Conservation (phyloP, 176 grass and related monocot genomes). For the Panicum miliaceum region DNA sequence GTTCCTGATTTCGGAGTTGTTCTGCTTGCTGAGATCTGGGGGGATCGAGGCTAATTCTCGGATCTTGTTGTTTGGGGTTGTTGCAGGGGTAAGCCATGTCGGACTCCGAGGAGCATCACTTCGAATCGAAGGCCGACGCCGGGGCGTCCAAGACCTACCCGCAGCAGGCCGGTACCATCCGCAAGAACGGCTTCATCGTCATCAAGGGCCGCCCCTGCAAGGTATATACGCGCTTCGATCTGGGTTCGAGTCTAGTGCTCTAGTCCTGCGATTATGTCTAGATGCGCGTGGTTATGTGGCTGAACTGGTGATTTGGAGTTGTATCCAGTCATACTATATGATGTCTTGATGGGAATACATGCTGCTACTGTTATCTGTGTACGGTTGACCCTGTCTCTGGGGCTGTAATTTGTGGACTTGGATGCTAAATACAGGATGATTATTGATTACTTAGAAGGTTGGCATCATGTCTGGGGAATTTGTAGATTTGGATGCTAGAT, state of each 20-base stretch:
- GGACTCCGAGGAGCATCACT: conserved; percentile 90
- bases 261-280: neutral
- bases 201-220: conserved; percentile 95
- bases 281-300: neutral
- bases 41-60: neutral
- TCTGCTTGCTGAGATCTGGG: neutral
- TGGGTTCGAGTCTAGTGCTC: neutral
- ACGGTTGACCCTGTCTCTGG: neutral
- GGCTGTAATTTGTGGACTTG: neutral
- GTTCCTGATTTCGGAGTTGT: neutral
- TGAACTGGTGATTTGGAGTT: neutral
- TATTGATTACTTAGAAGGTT: neutral
- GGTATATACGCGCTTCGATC: conserved; percentile 41
- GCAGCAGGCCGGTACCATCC: conserved; percentile 93
- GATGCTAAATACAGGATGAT: neutral
- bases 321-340: neutral
- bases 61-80: neutral
- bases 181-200: conserved; percentile 87
- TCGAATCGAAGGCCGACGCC: conserved; percentile 90
- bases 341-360: neutral
- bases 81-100: conserved; percentile 59
- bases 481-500: neutral
- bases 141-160: conserved; percentile 96
- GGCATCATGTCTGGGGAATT: neutral
- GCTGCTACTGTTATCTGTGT: neutral